Conservation (phyloP, 1,139 yeast species). For the Candida buenavistaensis region DNA sequence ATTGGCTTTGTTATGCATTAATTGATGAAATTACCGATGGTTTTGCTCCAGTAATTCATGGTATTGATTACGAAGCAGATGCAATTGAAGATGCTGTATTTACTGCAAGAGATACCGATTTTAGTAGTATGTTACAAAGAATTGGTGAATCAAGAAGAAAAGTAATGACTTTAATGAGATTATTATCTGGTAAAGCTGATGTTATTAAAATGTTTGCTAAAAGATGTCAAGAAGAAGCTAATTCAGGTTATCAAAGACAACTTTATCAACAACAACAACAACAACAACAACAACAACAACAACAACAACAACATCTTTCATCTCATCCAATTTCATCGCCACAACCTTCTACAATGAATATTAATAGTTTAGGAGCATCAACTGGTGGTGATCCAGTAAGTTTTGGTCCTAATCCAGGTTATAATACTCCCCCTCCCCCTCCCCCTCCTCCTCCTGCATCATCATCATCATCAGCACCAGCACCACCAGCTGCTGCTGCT, state of each 20-base stretch:
- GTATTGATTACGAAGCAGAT: conserved; percentile 86
- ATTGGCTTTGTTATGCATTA: conserved; percentile 90
- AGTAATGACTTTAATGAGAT: conserved; percentile 84
- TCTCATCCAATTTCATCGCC: conserved; percentile 4
- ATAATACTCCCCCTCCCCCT: neutral
- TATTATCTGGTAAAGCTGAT: conserved; percentile 92
- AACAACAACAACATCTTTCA: conserved; percentile 5
- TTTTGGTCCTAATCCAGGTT: conserved; percentile 4
- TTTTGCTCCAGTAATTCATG: conserved; percentile 84
- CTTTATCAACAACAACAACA: conserved; percentile 8
- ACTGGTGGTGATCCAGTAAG: conserved; percentile 3
- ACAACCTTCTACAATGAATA: conserved; percentile 2
- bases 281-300: conserved; percentile 22
- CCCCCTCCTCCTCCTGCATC: neutral
- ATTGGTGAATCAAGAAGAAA: conserved; percentile 87
- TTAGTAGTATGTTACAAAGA: conserved; percentile 67
- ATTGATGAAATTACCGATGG: conserved; percentile 92
- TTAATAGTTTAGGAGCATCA: conserved; percentile 1
- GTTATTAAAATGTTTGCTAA: conserved; percentile 97
- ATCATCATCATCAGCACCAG: conserved; percentile 3
- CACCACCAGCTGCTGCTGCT: neutral
- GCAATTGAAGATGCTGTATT: conserved; percentile 74
- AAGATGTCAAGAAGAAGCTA: conserved; percentile 73
- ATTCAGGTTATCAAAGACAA: conserved; percentile 9
- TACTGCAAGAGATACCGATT: conserved; percentile 45